Base-by-base conservation (phyloP, 176 grass and related monocot species). In the Lolium perenne region DNA sequence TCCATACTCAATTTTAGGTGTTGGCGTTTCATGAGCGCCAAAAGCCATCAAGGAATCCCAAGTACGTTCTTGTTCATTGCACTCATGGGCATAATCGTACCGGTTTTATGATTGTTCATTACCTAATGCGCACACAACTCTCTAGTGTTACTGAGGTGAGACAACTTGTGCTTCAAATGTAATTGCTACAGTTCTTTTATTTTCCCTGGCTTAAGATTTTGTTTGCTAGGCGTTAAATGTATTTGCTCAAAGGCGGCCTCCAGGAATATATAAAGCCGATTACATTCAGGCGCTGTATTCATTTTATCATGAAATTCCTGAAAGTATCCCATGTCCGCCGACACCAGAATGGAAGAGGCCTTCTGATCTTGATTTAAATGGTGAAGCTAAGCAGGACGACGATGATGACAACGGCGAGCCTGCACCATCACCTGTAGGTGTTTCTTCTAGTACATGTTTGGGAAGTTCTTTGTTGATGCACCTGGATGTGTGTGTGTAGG, bases 61-160 rank as follows among this genome's bases (percentile, higher is more conserved):
- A 92, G 54, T 92, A 92, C 38, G 80, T 92, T 84, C 87, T 95
- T 86, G 93, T 95, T 57, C 93, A 95, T 50, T 95, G 93, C 51
- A 95, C 93, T 60, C 93, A 95, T 81, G 93, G 93, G 71, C 93
- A 95, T 73, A 95, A 95, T 53, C 93, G 93, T 72, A 95, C 93
- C 35, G 93, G 93, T 10, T 95, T 95, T 86, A 95, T 95, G 93
- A 92, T 95, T 41, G 65, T 95, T 83, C 87, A 95, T 92, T 95
- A 84, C 60, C 82, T 95, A 68, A 88, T 92, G 90, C 79, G 93
- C 70, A 80, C 90, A 70, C 93, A 90, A 57, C 73, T 78, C 18
- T 83, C 69, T 49, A 79, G 82, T 51, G 93, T 95, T 83, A 29
- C 88, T 50, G 90, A 95, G 82, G 93, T 95, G 85, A 66, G 67